Evolutionary conservation across 768 basidiomycete genomes (phyloP).

Genomic region (Podaxis mareebaensis): DNA sequence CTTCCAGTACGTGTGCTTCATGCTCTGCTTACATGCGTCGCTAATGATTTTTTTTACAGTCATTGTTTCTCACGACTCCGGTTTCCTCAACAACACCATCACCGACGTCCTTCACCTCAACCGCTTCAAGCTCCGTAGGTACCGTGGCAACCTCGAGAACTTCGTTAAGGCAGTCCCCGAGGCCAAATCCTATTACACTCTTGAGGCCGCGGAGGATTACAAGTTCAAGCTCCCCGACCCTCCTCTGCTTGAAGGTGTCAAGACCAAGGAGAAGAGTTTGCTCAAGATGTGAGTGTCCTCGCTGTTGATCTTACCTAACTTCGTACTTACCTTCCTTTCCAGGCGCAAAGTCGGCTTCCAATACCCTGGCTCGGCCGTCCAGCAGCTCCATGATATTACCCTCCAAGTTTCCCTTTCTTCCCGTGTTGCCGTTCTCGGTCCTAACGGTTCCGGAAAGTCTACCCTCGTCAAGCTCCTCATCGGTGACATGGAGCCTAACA

Average conservation of each 20-base stretch:
- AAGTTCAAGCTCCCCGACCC: constrained; percentile 98
- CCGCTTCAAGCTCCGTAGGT: constrained; percentile 96
- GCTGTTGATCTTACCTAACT: neutral
- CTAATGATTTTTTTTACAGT: constrained; percentile 42
- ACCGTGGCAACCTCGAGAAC: constrained; percentile 92
- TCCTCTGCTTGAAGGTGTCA: constrained; percentile 97
- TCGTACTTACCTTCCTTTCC: constrained; percentile 8
- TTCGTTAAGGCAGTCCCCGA: constrained; percentile 96
- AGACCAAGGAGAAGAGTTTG: constrained; percentile 98
- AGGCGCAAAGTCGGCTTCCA: constrained; percentile 94
- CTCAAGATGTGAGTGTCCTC: constrained; percentile 74
- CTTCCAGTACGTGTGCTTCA: constrained; percentile 65
- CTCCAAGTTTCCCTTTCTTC: constrained; percentile 98
- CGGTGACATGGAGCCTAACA: constrained; percentile 95
- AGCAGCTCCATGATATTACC: constrained; percentile 92
- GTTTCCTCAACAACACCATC: constrained; percentile 98
- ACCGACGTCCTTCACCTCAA: constrained; percentile 97
- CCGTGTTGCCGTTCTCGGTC: constrained; percentile 97
- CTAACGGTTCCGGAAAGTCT: constrained; percentile 98
- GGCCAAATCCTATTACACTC: constrained; percentile 97
- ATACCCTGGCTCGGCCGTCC: constrained; percentile 82
- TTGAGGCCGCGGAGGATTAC: constrained; percentile 96
- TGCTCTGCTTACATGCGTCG: neutral
- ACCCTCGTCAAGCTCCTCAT: constrained; percentile 97
- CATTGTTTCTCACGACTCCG: constrained; percentile 97